These are phyloP conservation scores for Epichloe hybrida DNA, from an alignment of 2,329 filamentous ascomycete species.

Conservation along the genomic window DNA sequence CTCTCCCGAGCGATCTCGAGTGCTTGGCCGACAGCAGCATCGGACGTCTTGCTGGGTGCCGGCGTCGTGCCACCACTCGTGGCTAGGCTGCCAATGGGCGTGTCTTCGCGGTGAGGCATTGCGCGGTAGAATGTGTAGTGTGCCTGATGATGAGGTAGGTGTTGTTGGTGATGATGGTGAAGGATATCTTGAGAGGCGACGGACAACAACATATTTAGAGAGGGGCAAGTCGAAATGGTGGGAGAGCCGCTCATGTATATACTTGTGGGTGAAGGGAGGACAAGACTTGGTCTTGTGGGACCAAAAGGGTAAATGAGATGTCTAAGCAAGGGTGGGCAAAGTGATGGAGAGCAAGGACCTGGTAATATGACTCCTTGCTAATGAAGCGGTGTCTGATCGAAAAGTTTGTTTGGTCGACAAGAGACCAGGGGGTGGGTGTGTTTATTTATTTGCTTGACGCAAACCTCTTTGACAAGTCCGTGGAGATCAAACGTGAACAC, in stretches of 20 bases:
- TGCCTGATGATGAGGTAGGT: background rate
- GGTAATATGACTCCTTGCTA: background rate
- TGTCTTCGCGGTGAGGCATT: slow-evolving; percentile 13
- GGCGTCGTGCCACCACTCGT: slow-evolving; percentile 3
- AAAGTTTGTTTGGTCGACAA: no score
- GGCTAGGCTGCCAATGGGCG: slow-evolving; percentile 6
- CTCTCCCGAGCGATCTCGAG: slow-evolving; percentile 65
- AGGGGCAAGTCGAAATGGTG: background rate
- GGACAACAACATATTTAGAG: slow-evolving; percentile 12
- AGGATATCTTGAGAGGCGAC: slow-evolving; percentile 9
- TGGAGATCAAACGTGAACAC: no score
- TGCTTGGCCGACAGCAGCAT: slow-evolving; percentile 46
- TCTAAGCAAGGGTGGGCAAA: background rate
- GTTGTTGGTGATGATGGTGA: slow-evolving; percentile 3
- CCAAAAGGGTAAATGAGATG: background rate
- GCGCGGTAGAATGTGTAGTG: background rate
- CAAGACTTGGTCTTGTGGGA: background rate
- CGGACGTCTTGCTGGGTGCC: slow-evolving; percentile 11
- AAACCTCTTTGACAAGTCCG: no score
- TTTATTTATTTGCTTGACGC: no score
- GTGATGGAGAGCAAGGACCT: background rate
- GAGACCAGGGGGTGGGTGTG: no score
- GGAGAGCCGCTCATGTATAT: slow-evolving; percentile 9
- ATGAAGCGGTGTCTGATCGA: background rate
- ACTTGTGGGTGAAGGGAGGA: background rate